Evolutionary conservation across 257 asterid species (phyloP).

Genomic region (Ballota nigra): DNA sequence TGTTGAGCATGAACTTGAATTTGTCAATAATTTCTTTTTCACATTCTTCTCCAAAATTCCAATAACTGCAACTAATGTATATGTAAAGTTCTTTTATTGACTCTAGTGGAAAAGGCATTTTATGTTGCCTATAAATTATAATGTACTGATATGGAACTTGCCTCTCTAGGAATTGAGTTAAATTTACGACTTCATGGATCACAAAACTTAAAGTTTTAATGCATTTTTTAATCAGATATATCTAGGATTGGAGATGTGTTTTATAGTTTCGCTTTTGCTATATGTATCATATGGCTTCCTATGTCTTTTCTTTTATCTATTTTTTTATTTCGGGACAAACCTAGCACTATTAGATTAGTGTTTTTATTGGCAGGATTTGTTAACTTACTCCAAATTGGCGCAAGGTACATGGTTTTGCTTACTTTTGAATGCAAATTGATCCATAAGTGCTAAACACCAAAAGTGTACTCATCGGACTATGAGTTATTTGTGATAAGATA

Average conservation of each 20-base stretch:
- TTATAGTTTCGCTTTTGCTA: background rate
- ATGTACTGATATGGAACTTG: background rate
- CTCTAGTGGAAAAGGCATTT: background rate
- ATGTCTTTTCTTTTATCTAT: background rate
- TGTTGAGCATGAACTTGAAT: conserved; percentile 20
- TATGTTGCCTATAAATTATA: background rate
- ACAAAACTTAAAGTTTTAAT: background rate
- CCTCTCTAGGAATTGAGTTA: background rate
- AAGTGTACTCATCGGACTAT: background rate
- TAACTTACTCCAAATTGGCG: background rate
- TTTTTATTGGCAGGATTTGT: background rate
- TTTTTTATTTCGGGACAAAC: background rate
- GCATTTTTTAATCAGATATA: background rate
- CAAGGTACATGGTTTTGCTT: background rate
- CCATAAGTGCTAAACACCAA: background rate
- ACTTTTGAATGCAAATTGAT: background rate
- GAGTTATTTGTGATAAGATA: background rate
- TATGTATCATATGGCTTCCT: background rate
- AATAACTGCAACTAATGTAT: conserved; percentile 3
- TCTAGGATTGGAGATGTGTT: background rate
- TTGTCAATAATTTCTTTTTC: background rate
- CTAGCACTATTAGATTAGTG: background rate
- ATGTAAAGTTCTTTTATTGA: background rate
- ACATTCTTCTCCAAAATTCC: background rate
- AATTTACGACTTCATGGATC: background rate